Evolutionary conservation across 1,139 yeast genomes (phyloP).

Genomic region (Pichiaceae sp.): DNA sequence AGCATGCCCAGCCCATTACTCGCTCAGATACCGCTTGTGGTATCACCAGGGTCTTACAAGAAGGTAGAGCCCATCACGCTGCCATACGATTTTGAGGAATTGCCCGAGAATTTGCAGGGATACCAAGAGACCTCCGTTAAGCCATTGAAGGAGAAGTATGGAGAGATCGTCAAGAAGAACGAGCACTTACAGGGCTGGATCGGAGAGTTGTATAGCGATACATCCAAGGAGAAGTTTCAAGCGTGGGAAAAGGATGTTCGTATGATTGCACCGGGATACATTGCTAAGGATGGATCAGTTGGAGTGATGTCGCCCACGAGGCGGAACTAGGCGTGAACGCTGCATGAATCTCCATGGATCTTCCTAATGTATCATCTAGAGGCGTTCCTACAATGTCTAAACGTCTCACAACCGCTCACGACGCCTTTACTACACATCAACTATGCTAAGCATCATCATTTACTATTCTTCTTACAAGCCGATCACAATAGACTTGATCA

Average conservation of each 20-base stretch:
- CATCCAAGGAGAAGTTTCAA: constrained; percentile 4
- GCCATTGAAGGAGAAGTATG: constrained; percentile 3
- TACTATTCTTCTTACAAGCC: constrained; percentile 18
- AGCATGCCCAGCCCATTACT: constrained; percentile 7
- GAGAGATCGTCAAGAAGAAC: constrained; percentile 4
- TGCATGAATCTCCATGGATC: too few relatives aligned
- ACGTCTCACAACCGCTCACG: too few relatives aligned
- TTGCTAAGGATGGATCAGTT: constrained; percentile 12
- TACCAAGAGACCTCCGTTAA: constrained; percentile 4
- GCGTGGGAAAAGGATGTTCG: constrained; percentile 16
- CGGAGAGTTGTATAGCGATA: constrained; percentile 3
- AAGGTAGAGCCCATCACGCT: constrained; percentile 17
- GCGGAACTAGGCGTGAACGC: background rate
- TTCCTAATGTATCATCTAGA: too few relatives aligned
- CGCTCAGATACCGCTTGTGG: constrained; percentile 19
- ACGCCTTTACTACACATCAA: too few relatives aligned
- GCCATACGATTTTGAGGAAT: constrained; percentile 17
- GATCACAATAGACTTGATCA: constrained; percentile 53
- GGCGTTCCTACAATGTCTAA: too few relatives aligned
- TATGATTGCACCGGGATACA: constrained; percentile 19
- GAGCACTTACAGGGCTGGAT: constrained; percentile 3
- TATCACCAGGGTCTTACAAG: constrained; percentile 15
- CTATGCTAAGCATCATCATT: too few relatives aligned
- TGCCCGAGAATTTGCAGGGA: constrained; percentile 11
- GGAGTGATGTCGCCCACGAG: constrained; percentile 19